Conservation (phyloP, 306 rosid species). For the Astragalus membranaceus region DNA sequence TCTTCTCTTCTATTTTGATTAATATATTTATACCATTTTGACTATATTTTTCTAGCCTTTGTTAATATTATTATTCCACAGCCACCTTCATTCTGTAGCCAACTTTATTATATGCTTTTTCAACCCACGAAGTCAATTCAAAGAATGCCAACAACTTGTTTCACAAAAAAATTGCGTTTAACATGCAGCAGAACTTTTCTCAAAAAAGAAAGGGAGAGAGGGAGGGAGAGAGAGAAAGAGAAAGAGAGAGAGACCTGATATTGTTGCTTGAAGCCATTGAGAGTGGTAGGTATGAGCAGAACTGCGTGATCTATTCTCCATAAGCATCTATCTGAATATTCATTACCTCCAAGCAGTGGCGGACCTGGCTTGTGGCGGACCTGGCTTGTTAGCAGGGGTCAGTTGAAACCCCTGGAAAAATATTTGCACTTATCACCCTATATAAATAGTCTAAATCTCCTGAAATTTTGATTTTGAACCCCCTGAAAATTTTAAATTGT, state of each 20-base stretch:
- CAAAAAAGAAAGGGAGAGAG: neutral
- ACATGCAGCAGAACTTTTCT: neutral
- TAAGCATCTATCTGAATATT: conserved; percentile 9
- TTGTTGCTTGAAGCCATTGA: conserved; percentile 42
- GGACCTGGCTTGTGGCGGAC: no score
- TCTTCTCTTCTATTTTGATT: no score
- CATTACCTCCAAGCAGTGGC: neutral
- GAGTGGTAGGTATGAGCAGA: conserved; percentile 19
- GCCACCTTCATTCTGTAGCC: neutral
- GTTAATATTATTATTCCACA: neutral
- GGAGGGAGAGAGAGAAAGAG: neutral
- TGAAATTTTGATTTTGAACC: no score
- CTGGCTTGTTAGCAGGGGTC: no score
- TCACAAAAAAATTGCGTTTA: neutral
- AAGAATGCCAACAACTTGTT: neutral
- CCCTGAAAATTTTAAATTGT: no score
- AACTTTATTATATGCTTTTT: conserved; percentile 8
- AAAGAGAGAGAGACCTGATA: conserved; percentile 36
- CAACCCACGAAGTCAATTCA: neutral
- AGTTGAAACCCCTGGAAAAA: no score
- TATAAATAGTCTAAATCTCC: no score
- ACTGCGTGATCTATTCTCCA: conserved; percentile 32
- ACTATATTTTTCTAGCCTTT: neutral
- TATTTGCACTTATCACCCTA: no score
- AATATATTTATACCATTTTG: conserved; percentile 10